phyloP scores from a whole-genome alignment of 2,329 filamentous ascomycete species.

The Talaromyces amestolkiae region DNA sequence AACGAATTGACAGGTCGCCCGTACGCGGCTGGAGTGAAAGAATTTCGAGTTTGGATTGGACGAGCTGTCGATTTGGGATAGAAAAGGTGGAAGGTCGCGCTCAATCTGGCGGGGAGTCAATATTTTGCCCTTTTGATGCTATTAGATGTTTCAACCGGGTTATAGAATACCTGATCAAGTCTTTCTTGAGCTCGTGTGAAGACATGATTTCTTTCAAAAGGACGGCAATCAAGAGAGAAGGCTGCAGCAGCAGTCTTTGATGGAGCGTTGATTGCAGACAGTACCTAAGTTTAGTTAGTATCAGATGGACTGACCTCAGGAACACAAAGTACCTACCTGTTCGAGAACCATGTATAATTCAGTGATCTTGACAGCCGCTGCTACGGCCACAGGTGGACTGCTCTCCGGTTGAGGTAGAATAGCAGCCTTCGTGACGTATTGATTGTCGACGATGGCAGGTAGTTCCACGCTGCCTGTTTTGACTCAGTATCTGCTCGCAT shows the following conservation, averaged over 20 bases:
- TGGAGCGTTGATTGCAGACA: constrained; percentile 6
- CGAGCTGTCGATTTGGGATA: not conserved
- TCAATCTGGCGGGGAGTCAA: not conserved
- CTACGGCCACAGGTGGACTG: constrained; percentile 1
- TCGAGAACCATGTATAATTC: constrained; percentile 8
- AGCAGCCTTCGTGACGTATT: not conserved
- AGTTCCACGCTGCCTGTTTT: not conserved
- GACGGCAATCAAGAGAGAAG: not conserved
- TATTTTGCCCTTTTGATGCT: too few relatives aligned
- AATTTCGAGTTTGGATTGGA: not conserved
- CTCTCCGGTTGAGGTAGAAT: constrained; percentile 1
- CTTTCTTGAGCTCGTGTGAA: not conserved
- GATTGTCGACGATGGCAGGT: not conserved
- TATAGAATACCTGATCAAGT: not conserved
- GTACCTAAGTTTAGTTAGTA: not conserved
- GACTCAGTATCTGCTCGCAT: not conserved
- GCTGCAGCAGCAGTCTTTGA: constrained; percentile 5
- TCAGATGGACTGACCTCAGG: too few relatives aligned
- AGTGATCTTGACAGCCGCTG: not conserved
- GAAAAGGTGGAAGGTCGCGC: not conserved
- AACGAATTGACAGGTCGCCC: not conserved
- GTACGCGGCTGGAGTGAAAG: constrained; percentile 7
- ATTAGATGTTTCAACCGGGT: too few relatives aligned
- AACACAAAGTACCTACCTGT: not conserved
- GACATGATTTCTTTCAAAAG: not conserved